Evolutionary conservation across 345 rosid genomes (phyloP).

Genomic region (Aquilaria malaccensis): DNA sequence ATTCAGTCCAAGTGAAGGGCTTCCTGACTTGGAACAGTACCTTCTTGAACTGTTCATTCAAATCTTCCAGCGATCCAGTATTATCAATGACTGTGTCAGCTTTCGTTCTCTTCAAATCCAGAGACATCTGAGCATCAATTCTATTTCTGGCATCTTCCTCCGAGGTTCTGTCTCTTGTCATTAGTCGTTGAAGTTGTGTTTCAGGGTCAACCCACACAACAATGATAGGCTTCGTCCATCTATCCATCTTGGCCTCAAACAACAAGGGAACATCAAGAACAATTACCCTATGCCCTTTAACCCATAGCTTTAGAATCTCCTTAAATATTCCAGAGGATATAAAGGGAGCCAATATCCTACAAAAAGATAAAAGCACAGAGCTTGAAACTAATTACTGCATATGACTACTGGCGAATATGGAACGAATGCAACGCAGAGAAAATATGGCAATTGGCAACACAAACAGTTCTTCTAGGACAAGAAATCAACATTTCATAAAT

Average conservation of each 20-base stretch:
- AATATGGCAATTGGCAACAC: background rate
- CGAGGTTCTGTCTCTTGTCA: constrained; percentile 51
- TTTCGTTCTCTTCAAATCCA: constrained; percentile 55
- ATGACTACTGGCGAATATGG: background rate
- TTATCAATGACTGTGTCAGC: constrained; percentile 87
- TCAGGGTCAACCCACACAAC: constrained; percentile 73
- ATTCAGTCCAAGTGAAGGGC: constrained; percentile 79
- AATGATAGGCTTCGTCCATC: constrained; percentile 74
- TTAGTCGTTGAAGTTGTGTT: constrained; percentile 66
- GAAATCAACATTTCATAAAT: background rate
- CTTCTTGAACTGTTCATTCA: constrained; percentile 47
- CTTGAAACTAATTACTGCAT: background rate
- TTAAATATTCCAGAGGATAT: constrained; percentile 68
- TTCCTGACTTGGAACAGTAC: constrained; percentile 44
- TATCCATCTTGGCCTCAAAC: constrained; percentile 81
- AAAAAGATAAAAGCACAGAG: constrained; percentile 9
- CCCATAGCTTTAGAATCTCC: constrained; percentile 68
- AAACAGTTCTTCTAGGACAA: background rate
- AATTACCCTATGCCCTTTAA: constrained; percentile 55
- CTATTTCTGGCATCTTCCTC: constrained; percentile 80
- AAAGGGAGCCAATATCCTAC: constrained; percentile 69
- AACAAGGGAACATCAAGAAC: constrained; percentile 79
- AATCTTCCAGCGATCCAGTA: constrained; percentile 57
- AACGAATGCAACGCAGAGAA: background rate
- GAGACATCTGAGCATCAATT: constrained; percentile 71